Base-by-base conservation (phyloP, 495 filamentous ascomycete species). In the Bacidia rubella region DNA sequence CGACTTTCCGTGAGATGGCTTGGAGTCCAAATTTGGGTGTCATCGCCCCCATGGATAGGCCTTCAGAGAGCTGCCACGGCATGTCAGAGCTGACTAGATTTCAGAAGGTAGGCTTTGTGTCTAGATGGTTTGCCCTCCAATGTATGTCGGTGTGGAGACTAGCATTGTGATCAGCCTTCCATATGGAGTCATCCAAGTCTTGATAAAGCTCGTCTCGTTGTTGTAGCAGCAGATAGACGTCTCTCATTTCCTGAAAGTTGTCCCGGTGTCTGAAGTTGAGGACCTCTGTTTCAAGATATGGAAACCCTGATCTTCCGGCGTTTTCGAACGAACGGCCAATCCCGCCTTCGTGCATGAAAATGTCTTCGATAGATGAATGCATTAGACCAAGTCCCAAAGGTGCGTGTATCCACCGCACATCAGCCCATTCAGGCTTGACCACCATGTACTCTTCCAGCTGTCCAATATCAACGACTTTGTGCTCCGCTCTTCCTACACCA, bases 1-100 rank as follows among this genome's bases (percentile, higher is more conserved):
- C 54, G 23, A 57, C 52, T 1, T 53, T 48, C n/a, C 53, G 57
- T 2, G 23, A 25, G 15, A 60, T 58, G 19, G 58, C 45, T 39
- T 49, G 44, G 17, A 64, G 54, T 39, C 59, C 57, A 41, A 51
- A 56, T 11, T 35, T 44, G 24, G 51, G 58, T 15, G 56, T 59
- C 17, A 55, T 39, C 19, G 22, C n/a, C 10, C 58, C 55, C 55
- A 63, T 55, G 2, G 56, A 54, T 20, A 62, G 39, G 4, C 62
- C 63, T 52, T 65, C 63, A 4, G 56, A 60, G 25, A 64, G 55
- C 40, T 64, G 62, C 62, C 59, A 63, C 1, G 63, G 62, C 54
- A 65, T 57, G 32, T 62, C 62, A 3, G 59, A 46, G 11, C 35
- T 38, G 4, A 59, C 59, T 11, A 61, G 25, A 41, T 55, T 59